Evolutionary conservation across 2,329 filamentous ascomycete species (phyloP), one percentile per base, ranked within the genome.

Genomic region (Calonectria leucothoes): DNA sequence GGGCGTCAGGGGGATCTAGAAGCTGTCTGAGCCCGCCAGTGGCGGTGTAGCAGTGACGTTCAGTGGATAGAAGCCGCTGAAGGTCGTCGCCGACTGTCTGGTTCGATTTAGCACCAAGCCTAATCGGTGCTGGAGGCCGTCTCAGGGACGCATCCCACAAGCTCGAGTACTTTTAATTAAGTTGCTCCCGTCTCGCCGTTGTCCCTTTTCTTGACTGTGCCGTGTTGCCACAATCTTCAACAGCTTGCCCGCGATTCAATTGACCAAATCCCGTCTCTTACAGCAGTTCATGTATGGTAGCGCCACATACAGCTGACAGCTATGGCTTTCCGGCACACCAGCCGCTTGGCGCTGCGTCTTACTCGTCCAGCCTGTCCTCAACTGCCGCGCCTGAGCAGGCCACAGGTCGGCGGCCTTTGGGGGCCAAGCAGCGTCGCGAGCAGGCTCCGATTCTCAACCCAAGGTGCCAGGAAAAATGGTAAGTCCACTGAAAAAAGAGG

Each of bases 371-470:
- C 73, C 71, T 72, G 55, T 63, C 72, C 61, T 69, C 70, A 72
- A 73, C 70, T 77, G 77, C 74, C 75, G 71, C 75, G 57, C 52
- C 71, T 65, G 66, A 69, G 61, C 70, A 64, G 59, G 57, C 72
- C 64, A 61, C 75, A 72, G 63, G 63, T 69, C 64, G 63, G 71
- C 64, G 63, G 71, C 25, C 70, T 48, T 77, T 75, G 75, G 78
- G 73, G 74, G 70, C 78, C 79, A 74, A 74, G 48, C 35, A 64
- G 57, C 23, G 59, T 65, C 63, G 69, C 37, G 29, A 66, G 63
- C 48, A 61, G 73, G 69, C 78, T 79, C 65, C 78, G 67, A 37
- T 83, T 83, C 75, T 82, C 82, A 42, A 81, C 81, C n/a, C 79
- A 81, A 65, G 66, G 75, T 61, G 39, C 72, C 25, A 79, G 69